Evolutionary conservation across 352 stramenopile genomes (phyloP).

Genomic region (Pythium sp.): DNA sequence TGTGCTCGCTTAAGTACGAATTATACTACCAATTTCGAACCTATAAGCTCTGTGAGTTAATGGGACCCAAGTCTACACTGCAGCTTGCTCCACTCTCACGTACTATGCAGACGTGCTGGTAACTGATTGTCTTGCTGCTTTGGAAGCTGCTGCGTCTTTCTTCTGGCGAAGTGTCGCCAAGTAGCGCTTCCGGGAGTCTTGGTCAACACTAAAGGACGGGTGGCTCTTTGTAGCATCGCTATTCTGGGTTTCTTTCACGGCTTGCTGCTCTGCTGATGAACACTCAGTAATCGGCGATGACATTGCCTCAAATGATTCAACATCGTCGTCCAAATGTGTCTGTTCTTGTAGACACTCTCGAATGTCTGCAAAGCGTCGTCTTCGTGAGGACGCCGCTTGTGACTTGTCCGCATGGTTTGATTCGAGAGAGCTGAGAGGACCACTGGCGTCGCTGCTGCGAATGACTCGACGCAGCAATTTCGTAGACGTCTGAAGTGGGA

Average conservation of each 20-base stretch:
- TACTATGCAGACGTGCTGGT: neutral
- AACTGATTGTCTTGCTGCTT: neutral
- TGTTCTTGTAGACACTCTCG: slow-evolving; percentile 15
- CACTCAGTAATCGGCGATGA: neutral
- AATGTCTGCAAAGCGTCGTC: slow-evolving; percentile 16
- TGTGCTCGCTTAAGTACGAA: neutral
- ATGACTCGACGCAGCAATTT: slow-evolving; percentile 1
- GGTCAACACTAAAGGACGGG: neutral
- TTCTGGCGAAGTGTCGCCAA: slow-evolving; percentile 3
- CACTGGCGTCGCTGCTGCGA: neutral
- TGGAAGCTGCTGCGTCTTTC: neutral
- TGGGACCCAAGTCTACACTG: neutral
- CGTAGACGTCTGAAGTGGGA: neutral
- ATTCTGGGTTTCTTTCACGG: no score
- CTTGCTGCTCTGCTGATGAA: neutral
- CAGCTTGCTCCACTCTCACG: neutral
- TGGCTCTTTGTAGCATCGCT: neutral
- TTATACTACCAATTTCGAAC: neutral
- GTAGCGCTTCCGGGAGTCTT: slow-evolving; percentile 3
- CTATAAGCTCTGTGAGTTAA: no score
- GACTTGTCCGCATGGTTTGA: neutral
- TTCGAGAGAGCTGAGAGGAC: neutral
- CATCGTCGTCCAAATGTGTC: neutral
- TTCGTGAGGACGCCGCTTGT: neutral
- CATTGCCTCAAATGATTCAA: neutral